These are phyloP conservation scores for Alternaria atra DNA, from an alignment of 2,329 filamentous ascomycete species.

Conservation along the genomic window DNA sequence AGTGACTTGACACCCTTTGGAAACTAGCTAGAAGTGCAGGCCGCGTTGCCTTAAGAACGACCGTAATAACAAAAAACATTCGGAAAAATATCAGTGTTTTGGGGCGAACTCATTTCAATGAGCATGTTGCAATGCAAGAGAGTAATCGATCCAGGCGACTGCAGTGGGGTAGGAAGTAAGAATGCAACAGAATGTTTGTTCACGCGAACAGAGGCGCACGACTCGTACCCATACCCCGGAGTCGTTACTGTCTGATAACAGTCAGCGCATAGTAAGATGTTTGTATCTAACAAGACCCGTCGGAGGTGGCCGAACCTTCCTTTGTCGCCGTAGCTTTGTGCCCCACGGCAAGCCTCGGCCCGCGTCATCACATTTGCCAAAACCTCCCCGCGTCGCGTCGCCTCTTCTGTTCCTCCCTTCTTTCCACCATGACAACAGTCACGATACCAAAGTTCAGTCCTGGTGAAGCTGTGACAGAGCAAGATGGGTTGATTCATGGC, in stretches of 20 bases:
- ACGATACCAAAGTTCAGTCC: conserved; percentile 39
- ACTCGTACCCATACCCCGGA: background rate
- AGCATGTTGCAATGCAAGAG: background rate
- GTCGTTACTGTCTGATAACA: background rate
- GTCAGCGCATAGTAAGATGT: background rate
- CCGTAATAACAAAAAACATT: too few species aligned
- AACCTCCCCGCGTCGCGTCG: conserved; percentile 26
- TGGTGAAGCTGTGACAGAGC: conserved; percentile 41
- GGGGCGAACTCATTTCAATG: too few species aligned
- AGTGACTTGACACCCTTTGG: background rate
- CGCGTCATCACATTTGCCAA: conserved; percentile 15
- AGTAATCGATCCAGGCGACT: background rate
- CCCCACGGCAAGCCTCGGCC: conserved; percentile 26
- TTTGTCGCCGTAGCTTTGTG: conserved; percentile 23
- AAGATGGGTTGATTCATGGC: conserved; percentile 57
- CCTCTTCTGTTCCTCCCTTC: conserved; percentile 28
- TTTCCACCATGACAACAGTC: conserved; percentile 45
- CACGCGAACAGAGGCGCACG: background rate
- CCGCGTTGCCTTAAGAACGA: background rate
- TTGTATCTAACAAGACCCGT: conserved; percentile 2
- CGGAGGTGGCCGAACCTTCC: conserved; percentile 28
- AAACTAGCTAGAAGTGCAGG: background rate
- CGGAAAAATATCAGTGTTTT: too few species aligned
- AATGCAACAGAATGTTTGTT: background rate
- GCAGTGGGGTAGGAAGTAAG: background rate